Percentiles rank a stretch among this genome's conserved stretches.
phyloP scores from a whole-genome alignment of 805 yeast genomes.

The Ogataea polymorpha region DNA sequence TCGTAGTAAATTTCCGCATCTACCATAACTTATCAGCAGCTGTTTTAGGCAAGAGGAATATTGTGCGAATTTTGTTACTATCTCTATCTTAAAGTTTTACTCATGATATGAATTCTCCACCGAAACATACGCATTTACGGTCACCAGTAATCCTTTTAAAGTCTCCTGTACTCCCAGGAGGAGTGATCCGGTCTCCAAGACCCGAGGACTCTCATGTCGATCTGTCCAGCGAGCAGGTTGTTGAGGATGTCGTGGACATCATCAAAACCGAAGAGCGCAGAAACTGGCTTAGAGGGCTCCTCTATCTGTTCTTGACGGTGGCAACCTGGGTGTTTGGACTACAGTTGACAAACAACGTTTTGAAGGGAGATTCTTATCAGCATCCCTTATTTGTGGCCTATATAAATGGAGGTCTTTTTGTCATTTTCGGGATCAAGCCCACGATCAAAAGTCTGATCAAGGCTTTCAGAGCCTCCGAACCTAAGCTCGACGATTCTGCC shows the following conservation, averaged over 20 bases:
- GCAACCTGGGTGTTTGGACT: constrained; percentile 47
- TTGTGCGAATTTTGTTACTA: not conserved
- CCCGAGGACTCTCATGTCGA: constrained; percentile 9
- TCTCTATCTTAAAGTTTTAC: not conserved
- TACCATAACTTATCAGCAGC: not conserved
- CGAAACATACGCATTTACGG: constrained; percentile 7
- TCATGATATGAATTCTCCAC: constrained; percentile 5
- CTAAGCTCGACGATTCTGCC: not conserved
- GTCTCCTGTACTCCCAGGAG: constrained; percentile 15
- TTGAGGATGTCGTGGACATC: constrained; percentile 31
- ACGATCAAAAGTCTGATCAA: constrained; percentile 3
- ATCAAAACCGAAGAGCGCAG: constrained; percentile 36
- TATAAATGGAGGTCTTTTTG: constrained; percentile 46
- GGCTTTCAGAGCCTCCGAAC: constrained; percentile 3
- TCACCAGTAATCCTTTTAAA: constrained; percentile 23
- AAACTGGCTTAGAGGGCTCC: constrained; percentile 44
- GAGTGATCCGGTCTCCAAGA: constrained; percentile 18
- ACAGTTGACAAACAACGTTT: constrained; percentile 46
- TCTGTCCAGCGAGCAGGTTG: constrained; percentile 24
- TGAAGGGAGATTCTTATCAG: constrained; percentile 45
- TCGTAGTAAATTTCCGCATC: not conserved
- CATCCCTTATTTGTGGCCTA: constrained; percentile 49
- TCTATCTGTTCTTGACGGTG: constrained; percentile 40
- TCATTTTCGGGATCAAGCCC: constrained; percentile 44
- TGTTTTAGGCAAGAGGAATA: not conserved